A percentile compares a stretch with the other conserved stretches of the same genome.
Evolutionary conservation across 768 basidiomycete species (phyloP).

Genomic region (Collybia sp.): DNA sequence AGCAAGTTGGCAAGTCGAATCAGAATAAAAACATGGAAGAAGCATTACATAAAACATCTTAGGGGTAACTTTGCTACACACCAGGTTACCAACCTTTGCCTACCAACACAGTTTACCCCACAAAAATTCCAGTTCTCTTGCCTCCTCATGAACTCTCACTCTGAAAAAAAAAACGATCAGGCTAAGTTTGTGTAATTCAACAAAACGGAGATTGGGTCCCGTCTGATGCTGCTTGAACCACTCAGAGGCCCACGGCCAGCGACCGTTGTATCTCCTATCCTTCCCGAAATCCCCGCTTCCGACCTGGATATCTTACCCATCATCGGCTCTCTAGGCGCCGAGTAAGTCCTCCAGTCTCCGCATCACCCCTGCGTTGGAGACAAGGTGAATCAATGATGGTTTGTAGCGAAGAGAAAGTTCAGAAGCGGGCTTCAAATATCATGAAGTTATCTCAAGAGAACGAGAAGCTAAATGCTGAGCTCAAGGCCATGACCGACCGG

Average conservation of each 20-base stretch:
- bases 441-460: slow-evolving; percentile 75
- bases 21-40: too few species aligned
- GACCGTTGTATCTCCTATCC: neutral
- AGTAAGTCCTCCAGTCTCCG: slow-evolving; percentile 39
- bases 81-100: too few species aligned
- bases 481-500: slow-evolving; percentile 70
- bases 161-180: slow-evolving; percentile 23
- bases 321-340: slow-evolving; percentile 30
- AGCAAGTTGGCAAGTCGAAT: neutral
- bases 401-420: slow-evolving; percentile 41
- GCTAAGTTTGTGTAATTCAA: slow-evolving; percentile 28
- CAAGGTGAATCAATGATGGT: slow-evolving; percentile 13
- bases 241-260: too few species aligned
- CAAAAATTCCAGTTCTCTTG: too few species aligned
- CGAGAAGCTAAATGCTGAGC: slow-evolving; percentile 70
- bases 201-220: slow-evolving; percentile 5
- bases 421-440: slow-evolving; percentile 77
- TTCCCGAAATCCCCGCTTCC: slow-evolving; percentile 48
- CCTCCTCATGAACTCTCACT: neutral
- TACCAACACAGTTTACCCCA: too few species aligned
- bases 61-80: too few species aligned
- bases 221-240: too few species aligned
- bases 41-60: too few species aligned
- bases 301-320: slow-evolving; percentile 43
- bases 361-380: slow-evolving; percentile 7